Evolutionary conservation across 2,329 filamentous ascomycete species (phyloP), one percentile per base, ranked within the genome.

Genomic region (Cladosporium phlei): DNA sequence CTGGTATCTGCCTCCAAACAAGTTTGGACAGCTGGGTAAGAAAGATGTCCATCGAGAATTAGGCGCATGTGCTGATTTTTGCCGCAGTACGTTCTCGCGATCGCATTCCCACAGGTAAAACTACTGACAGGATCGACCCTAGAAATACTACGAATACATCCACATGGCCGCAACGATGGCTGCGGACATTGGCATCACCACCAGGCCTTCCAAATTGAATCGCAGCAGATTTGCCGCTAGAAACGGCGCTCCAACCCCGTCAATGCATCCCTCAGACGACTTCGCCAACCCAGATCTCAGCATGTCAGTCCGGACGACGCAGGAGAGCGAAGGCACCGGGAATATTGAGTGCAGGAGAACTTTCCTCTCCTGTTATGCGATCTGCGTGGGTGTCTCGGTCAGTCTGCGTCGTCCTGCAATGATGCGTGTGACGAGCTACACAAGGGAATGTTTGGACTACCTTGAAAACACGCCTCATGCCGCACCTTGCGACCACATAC

Each of bases 371-470:
- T 78, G 74, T 55, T 83, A 81, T 55, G 78, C 78, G 51, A 63
- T 82, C 40, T 72, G 77, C 17, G 70, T 75, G 9, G 82, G 80
- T 54, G 76, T 79, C 16, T 70, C 79, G 44, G 79, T 84, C 70
- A 77, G 78, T 8, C 63, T 83, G 54, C 78, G 80, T 50, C 71
- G 81, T 17, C 79, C 79, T 2, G 78, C 77, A 47, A 67, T 83
- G 54, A 68, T 84, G 45, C 71, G 77, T 19, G 81, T 79, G 75
- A 76, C 73, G 22, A 64, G 73, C 2, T 83, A 83, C 52, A 79
- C 83, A 71, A 69, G 71, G 2, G 79, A 84, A 57, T 79, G 76
- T 52, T 64, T 82, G 49, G 72, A 78, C 12, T 64, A 79, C 6
- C 64, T 84, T 3, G 69, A 77, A 56, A 70, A 69, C 2, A 74